Evolutionary conservation across 1,284 basidiomycete species (phyloP), one percentile per base, ranked within the genome.

Genomic region (Bondarzewia mesenterica): DNA sequence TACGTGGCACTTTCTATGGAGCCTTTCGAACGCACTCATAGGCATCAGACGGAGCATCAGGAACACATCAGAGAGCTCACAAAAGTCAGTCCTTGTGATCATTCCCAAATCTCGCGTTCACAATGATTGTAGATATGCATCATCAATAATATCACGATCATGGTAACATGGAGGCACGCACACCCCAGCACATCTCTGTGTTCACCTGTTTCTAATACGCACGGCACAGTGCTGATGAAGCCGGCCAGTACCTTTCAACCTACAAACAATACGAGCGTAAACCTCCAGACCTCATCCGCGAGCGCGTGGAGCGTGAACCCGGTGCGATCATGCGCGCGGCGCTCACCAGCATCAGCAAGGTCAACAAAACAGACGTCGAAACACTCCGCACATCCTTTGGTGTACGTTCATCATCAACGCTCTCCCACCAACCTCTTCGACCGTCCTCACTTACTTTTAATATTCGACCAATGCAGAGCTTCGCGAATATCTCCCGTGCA

Each of bases 301-400:
- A 97, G 63, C 83, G 91, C 22, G 74, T 91, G 5, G 91, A 93
- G 61, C 91, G 94, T 57, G 88, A 90, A 57, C 93, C 96, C 60
- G 67, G 78, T 52, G 81, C 89, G 5, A 78, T 93, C 58, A 68
- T 98, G 12, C 87, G 89, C 36, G 80, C 82, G n/a, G 80, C 90
- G 0, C 71, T 99, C 29, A 99, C 95, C 0, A 85, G 82, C 55
- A 89, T 98, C 54, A 86, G 81, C 59, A 93, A 91, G 57, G 87
- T 99, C 50, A 99, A 99, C 70, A 97, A 95, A 72, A 98, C 95
- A 0, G 96, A 99, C 60, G 93, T 95, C 1, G 83, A 93, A 64
- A 96, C 94, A 1, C 70, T 99, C 22, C 78, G 89, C n/a, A 85
- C 87, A 0, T 85, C 89, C n/a, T 87, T 95, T 60, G 93, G 93